These are phyloP conservation scores for Rhodotorula sp. DNA, from an alignment of 1,284 basidiomycete species.

Conservation along the genomic window DNA sequence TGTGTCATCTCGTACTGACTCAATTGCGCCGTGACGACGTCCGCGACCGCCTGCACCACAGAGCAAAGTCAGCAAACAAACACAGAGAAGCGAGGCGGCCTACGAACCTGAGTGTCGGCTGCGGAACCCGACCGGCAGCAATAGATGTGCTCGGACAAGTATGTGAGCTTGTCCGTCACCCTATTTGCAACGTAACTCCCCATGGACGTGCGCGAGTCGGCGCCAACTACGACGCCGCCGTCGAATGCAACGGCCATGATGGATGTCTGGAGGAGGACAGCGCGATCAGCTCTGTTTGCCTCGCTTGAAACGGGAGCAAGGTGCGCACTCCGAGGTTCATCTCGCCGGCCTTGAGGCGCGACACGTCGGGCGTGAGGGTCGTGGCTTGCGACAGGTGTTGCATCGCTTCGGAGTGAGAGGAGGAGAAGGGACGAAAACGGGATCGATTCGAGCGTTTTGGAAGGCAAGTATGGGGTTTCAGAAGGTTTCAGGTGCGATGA, in stretches of 20 bases:
- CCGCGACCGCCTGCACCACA: conserved; percentile 72
- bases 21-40: conserved; percentile 65
- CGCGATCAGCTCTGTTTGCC: neutral
- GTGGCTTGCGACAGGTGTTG: neutral
- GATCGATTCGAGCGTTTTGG: neutral
- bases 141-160: conserved; percentile 96
- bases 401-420: neutral
- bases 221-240: conserved; percentile 91
- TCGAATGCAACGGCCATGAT: conserved; percentile 99
- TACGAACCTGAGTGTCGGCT: conserved; percentile 76
- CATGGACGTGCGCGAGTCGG: conserved; percentile 94
- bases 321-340: conserved; percentile 85
- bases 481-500: neutral
- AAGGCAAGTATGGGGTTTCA: neutral
- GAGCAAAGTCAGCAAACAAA: neutral
- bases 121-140: conserved; percentile 98
- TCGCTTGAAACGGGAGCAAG: neutral
- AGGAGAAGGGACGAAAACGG: neutral
- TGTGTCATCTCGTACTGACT: conserved; percentile 58
- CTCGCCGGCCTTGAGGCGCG: conserved; percentile 78
- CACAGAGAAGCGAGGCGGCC: neutral
- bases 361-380: conserved; percentile 50
- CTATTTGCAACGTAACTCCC: conserved; percentile 97
- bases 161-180: conserved; percentile 97
- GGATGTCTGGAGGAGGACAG: conserved; percentile 60